These are phyloP conservation scores for Colletotrichum sp. DNA, from an alignment of 2,329 filamentous ascomycete genomes.

Conservation along the genomic window DNA sequence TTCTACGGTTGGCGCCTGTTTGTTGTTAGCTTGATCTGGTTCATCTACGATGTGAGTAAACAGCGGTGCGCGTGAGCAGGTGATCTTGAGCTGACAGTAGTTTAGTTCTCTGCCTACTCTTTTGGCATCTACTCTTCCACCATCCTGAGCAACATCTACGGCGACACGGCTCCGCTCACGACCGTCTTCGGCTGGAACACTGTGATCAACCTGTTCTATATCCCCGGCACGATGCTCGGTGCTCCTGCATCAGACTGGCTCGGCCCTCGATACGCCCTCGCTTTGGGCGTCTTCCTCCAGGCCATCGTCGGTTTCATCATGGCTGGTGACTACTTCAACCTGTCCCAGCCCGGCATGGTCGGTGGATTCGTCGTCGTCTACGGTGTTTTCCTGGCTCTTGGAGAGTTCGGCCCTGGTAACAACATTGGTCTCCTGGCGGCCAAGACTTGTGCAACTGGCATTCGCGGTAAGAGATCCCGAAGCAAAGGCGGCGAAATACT, in stretches of 20 bases:
- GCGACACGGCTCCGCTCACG: slow-evolving; percentile 66
- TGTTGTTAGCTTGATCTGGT: slow-evolving; percentile 79
- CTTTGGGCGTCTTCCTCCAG: slow-evolving; percentile 73
- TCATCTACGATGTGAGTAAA: slow-evolving; percentile 78
- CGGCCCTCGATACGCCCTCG: slow-evolving; percentile 78
- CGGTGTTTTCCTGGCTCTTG: slow-evolving; percentile 77
- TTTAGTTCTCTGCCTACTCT: slow-evolving; percentile 78
- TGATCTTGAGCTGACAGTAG: too few species aligned
- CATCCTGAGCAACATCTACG: slow-evolving; percentile 72
- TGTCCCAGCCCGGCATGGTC: slow-evolving; percentile 72
- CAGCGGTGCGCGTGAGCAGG: too few species aligned
- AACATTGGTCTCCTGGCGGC: slow-evolving; percentile 89
- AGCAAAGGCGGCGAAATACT: not conserved
- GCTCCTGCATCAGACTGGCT: slow-evolving; percentile 79
- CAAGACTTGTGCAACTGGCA: slow-evolving; percentile 86
- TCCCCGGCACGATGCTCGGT: slow-evolving; percentile 81
- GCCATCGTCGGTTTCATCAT: slow-evolving; percentile 87
- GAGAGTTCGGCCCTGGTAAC: slow-evolving; percentile 85
- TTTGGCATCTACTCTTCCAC: slow-evolving; percentile 85
- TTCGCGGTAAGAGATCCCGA: slow-evolving; percentile 61
- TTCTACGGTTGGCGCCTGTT: slow-evolving; percentile 79
- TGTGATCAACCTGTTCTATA: slow-evolving; percentile 86
- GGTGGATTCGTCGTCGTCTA: slow-evolving; percentile 82
- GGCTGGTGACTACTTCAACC: slow-evolving; percentile 75
- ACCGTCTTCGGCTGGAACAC: slow-evolving; percentile 88